Base-by-base conservation (phyloP, 768 basidiomycete genomes). In the Royoungia palumana region DNA sequence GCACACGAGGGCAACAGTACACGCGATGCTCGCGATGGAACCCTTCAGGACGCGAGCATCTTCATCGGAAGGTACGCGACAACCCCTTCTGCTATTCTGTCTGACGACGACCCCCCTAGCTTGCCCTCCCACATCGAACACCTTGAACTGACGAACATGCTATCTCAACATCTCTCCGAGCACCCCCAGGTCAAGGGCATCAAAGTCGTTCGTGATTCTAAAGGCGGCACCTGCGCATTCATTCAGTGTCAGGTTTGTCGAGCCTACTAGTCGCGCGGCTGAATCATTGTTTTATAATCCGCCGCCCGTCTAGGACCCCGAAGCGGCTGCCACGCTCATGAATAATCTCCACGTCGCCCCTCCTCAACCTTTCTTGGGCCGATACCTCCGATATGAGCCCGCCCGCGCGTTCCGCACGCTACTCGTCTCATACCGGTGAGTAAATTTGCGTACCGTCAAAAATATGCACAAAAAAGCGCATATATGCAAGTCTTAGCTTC, bases 171-270 rank as follows among this genome's bases (percentile, higher is more conserved):
- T 64, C 75, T 91, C 46, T 81, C 83, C 7, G 76, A 78, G 45
- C 77, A 86, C 61, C 72, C 79, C 0, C 78, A 82, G 51, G 71
- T 89, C 55, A 83, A 80, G 64, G 78, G 77, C 41, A 76, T 90
- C 64, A 80, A 79, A 49, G 81, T 89, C 44, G 79, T 89, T 35
- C 82, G 82, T 47, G 86, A 89, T 65, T 79, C 77, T 49, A 85
- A 83, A 64, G 86, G 86, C 34, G 84, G 87, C 13, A 79, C 86
- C 38, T 91, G 89, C 61, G 89, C 89, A 48, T 92, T 92, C 64
- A 83, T 89, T 20, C 89, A 91, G 68, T 90, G 88, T 75, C 78
- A 88, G 74, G 89, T 89, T 59, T 37, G 74, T 54, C 37, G 16
- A 14, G 16, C 16, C 41, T 43, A 43, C 43, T 40, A 17, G 12